Evolutionary conservation across 139 green algal species (phyloP).

Genomic region (Chlorella sp.): DNA sequence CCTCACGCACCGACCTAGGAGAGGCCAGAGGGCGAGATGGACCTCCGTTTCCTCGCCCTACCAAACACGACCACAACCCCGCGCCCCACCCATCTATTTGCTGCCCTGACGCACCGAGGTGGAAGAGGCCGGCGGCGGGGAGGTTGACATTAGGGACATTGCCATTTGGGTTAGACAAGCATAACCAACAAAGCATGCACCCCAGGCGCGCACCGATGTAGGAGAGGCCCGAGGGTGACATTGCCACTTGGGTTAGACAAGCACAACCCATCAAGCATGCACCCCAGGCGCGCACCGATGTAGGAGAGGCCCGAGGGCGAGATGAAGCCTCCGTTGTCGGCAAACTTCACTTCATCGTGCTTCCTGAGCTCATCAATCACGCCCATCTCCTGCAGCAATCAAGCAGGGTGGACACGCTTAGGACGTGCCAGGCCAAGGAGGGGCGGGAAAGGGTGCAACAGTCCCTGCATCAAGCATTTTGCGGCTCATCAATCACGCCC

Average conservation of each 20-base stretch:
- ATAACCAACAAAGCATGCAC: too few species aligned
- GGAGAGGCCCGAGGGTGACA: too few species aligned
- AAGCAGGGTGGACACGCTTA: neutral
- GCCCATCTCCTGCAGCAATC: slow-evolving; percentile 76
- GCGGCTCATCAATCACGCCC: slow-evolving; percentile 83
- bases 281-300: slow-evolving; percentile 62
- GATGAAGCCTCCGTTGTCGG: slow-evolving; percentile 79
- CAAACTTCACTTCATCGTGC: slow-evolving; percentile 90
- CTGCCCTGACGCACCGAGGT: too few species aligned
- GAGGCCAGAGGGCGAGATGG: slow-evolving; percentile 78
- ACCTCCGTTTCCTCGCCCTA: slow-evolving; percentile 63
- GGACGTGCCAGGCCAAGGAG: slow-evolving; percentile 45
- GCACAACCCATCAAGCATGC: too few species aligned
- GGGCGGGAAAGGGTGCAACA: slow-evolving; percentile 83
- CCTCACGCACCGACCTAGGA: slow-evolving; percentile 77
- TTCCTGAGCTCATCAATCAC: slow-evolving; percentile 83
- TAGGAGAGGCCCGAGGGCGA: slow-evolving; percentile 85
- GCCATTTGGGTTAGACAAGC: too few species aligned
- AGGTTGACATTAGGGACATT: too few species aligned
- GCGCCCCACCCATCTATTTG: too few species aligned
- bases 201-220: too few species aligned
- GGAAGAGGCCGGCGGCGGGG: too few species aligned
- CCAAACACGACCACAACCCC: too few species aligned
- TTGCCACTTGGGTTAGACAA: too few species aligned
- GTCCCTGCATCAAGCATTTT: slow-evolving; percentile 84